Evolutionary conservation across 805 yeast genomes (phyloP), one percentile per base, ranked within the genome.

Genomic region (Ogataea ganodermae): DNA sequence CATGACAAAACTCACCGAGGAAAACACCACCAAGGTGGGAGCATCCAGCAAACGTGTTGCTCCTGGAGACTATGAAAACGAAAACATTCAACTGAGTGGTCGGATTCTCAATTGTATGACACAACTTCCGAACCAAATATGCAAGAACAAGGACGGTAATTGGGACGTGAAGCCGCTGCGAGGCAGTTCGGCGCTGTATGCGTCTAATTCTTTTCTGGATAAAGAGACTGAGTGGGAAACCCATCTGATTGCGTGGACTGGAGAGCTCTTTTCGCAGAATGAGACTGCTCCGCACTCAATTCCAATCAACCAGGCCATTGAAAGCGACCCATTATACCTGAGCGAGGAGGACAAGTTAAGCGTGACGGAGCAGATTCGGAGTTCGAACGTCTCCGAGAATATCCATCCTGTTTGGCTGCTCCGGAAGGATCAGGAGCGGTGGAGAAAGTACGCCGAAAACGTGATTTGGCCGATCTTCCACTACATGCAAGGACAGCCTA

Each of bases 381-480:
- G 58, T 24, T 76, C 75, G 14, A 75, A 75, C 55, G 66, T 71
- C 16, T 68, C 81, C 21, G 72, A 76, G 13, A 71, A 77, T 45
- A 73, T 88, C 39, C 94, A 86, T 61, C 97, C 98, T 0, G 86
- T 92, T 44, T 91, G 97, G 96, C 71, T 92, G 27, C 72, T 86
- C 46, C 78, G 94, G 51, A 79, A 83, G 51, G 86, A 86, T 66
- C 96, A 87, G 65, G 73, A 73, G 36, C 73, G 91, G 50, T 92
- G 97, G 96, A 77, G 97, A 56, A 76, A 76, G 55, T 92, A 89
- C 62, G 96, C 97, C 1, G 98, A 92, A 63, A 81, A 86, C 58
- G 84, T 84, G 17, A 71, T 94, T 23, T 94, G 99, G 98, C 97
- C 97, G 1, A 85, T 89, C 2, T 83, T 92, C 68, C 99, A 94